Percentiles rank a stretch among this genome's conserved stretches.
Conservation (phyloP, 78 protist genomes). For the Pelomyxa schiedti region DNA sequence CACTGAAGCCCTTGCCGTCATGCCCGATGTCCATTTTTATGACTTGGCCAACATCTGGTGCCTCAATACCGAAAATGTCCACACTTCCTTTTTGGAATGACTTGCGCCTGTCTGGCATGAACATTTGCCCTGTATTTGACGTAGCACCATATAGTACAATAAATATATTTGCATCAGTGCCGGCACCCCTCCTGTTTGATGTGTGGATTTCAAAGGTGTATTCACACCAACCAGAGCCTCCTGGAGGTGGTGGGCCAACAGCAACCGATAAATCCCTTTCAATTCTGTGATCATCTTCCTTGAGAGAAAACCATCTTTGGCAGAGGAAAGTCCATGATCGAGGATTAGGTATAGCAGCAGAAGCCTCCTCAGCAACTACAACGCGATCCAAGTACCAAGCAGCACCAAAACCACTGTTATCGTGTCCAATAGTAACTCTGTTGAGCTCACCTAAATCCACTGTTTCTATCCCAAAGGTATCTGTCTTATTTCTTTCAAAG, state of each 20-base stretch:
- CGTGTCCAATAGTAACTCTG: not conserved
- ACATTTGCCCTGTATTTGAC: no score
- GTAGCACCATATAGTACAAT: no score
- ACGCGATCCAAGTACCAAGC: not conserved
- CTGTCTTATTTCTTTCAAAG: not conserved
- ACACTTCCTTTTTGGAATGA: not conserved
- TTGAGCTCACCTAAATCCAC: not conserved
- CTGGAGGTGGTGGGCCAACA: no score
- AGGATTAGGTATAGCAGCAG: no score
- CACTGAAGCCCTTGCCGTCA: not conserved
- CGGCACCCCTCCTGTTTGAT: no score
- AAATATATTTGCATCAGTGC: no score
- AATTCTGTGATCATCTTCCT: conserved; percentile 9
- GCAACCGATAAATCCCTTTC: not conserved
- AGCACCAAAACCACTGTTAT: not conserved
- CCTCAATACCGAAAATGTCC: not conserved
- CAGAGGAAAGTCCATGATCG: no score
- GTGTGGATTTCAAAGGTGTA: no score
- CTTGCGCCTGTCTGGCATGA: no score
- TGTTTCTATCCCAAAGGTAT: not conserved
- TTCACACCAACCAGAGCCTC: no score
- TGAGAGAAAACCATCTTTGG: conserved; percentile 4
- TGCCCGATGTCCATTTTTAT: not conserved
- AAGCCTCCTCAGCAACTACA: no score
- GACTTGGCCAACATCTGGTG: not conserved